Base-by-base conservation (phyloP, 2,329 filamentous ascomycete genomes). In the Cercospora sojina region DNA sequence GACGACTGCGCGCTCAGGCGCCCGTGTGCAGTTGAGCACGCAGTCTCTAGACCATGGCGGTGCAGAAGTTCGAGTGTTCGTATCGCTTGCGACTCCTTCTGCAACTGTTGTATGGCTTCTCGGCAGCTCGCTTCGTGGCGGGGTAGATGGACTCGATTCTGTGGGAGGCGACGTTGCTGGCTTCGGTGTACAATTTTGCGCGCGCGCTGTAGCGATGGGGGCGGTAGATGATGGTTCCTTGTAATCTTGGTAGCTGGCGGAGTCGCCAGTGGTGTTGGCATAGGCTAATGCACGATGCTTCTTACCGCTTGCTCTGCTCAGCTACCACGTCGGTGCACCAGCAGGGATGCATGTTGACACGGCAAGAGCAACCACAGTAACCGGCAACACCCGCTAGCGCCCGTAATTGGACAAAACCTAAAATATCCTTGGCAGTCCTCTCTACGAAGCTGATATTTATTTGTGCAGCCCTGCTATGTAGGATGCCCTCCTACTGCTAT, bases 41-140 rank as follows among this genome's bases (percentile, higher is more conserved):
- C 57, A 38, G 57, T 18, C 18, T n/a, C 35, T 59, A 49, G 16
- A 47, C 25, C 58, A 60, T 60, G 58, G 56, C 31, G 20, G 13
- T 38, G 35, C 35, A 38, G 35, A 16, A n/a, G 13, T 47, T 25
- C 9, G 13, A 31, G 20, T 10, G 23, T 13, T 47, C 20, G 35
- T 31, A 8, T 31, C 51, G 16, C 25, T 18, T n/a, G 16, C 51
- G 23, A 55, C 9, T 27, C 12, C 27, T 29, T 16, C 49, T 16
- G 3, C 49, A 16, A 55, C 49, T 16, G 23, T 25, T 29, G 23
- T 27, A 55, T 20, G 49, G 20, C 51, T 55, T 55, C 27, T 27
- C 23, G 13, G 27, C 23, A 55, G 25, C 51, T 55, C 25, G 51
- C n/a, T 29, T 55, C 13, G 51, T 31, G 51, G 51, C 51, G 51